These are phyloP conservation scores for Notholithocarpus densiflorus DNA, from an alignment of 306 rosid genomes.

Conservation along the genomic window DNA sequence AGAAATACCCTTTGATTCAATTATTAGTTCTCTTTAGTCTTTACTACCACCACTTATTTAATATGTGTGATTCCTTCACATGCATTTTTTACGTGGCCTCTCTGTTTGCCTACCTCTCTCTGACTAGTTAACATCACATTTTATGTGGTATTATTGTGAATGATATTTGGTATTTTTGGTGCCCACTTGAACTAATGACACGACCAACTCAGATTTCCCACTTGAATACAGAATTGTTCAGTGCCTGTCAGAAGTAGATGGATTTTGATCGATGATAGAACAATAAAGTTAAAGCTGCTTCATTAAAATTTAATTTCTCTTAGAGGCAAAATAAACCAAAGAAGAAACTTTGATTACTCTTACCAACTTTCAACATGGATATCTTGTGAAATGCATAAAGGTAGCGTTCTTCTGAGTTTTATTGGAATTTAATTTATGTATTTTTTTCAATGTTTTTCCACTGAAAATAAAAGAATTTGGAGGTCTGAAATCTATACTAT, in stretches of 20 bases:
- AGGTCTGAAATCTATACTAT: too few relatives aligned
- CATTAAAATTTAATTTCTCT: too few relatives aligned
- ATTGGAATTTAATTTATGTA: too few relatives aligned
- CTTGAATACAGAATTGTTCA: slow-evolving; percentile 30
- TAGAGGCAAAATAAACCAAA: too few relatives aligned
- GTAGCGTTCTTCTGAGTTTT: too few relatives aligned
- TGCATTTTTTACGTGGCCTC: slow-evolving; percentile 16
- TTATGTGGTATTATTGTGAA: neutral
- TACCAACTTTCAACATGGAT: too few relatives aligned
- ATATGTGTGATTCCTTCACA: slow-evolving; percentile 33
- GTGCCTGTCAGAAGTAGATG: slow-evolving; percentile 1
- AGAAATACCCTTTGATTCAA: slow-evolving; percentile 26
- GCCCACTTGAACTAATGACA: slow-evolving; percentile 34
- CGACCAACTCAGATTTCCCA: slow-evolving; percentile 42
- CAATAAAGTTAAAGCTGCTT: neutral
- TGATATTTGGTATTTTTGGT: slow-evolving; percentile 16
- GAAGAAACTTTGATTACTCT: too few relatives aligned
- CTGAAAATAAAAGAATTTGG: too few relatives aligned
- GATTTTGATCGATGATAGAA: neutral
- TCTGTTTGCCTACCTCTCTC: neutral
- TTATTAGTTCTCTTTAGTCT: neutral
- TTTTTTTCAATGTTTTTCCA: too few relatives aligned
- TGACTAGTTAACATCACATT: slow-evolving; percentile 13
- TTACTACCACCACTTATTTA: neutral
- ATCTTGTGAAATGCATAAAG: too few relatives aligned